These are phyloP conservation scores for Hypholoma sublateritium DNA, from an alignment of 768 basidiomycete species.

Conservation along the genomic window DNA sequence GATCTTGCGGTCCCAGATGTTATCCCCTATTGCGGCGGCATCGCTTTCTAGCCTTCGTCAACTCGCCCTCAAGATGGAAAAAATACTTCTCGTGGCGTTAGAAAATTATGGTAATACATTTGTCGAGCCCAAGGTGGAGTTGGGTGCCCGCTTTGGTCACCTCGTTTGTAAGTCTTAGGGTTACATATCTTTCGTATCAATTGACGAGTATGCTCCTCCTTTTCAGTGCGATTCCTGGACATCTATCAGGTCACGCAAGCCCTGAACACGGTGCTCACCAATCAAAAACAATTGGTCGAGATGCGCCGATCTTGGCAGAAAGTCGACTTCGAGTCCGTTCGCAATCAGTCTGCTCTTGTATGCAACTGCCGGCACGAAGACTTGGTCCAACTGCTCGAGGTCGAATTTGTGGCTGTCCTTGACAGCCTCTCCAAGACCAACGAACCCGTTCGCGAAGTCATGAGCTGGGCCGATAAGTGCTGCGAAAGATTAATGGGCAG, in stretches of 20 bases:
- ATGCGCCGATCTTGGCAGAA: constrained; percentile 89
- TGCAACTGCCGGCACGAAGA: constrained; percentile 93
- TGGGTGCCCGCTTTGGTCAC: constrained; percentile 89
- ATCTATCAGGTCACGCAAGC: constrained; percentile 93
- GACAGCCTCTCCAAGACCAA: constrained; percentile 68
- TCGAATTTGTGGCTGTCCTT: constrained; percentile 79
- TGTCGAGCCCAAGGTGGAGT: constrained; percentile 88
- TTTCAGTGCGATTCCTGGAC: constrained; percentile 82
- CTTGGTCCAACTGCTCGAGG: constrained; percentile 79
- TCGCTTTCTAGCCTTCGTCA: constrained; percentile 74
- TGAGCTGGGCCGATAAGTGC: constrained; percentile 91
- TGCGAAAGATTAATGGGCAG: constrained; percentile 80
- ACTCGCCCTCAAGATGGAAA: constrained; percentile 90
- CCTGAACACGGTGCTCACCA: constrained; percentile 82
- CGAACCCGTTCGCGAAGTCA: constrained; percentile 84
- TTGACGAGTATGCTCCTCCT: constrained; percentile 7
- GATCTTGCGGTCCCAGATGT: constrained; percentile 79
- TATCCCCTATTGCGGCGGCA: constrained; percentile 68
- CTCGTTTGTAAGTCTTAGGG: constrained; percentile 84
- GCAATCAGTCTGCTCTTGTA: constrained; percentile 90
- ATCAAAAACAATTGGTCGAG: constrained; percentile 80
- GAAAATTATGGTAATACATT: constrained; percentile 86
- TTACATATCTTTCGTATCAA: constrained; percentile 23
- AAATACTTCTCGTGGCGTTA: constrained; percentile 77
- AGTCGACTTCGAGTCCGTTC: constrained; percentile 87